Conservation (phyloP, 2,329 filamentous ascomycete species). For the Dendryphion nanum region DNA sequence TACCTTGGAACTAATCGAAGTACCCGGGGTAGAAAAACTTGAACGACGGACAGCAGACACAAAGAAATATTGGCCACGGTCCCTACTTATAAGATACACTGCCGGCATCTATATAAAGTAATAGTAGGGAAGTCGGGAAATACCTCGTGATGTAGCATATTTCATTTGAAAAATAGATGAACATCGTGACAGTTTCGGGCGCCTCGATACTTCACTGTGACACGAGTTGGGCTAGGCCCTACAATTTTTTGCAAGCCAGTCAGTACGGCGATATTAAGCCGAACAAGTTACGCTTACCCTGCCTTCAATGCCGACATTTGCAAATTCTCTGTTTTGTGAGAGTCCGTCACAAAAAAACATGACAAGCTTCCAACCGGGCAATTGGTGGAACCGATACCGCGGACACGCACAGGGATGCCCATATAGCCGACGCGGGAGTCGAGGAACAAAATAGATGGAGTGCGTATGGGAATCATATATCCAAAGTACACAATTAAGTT, state of each 20-base stretch:
- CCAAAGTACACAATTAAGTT: slow-evolving; percentile 25
- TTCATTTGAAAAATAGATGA: slow-evolving; percentile 36
- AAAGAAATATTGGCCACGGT: too few relatives aligned
- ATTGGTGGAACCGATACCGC: slow-evolving; percentile 17
- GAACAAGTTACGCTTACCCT: slow-evolving; percentile 4
- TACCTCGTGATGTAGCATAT: slow-evolving; percentile 15
- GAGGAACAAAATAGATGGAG: slow-evolving; percentile 16
- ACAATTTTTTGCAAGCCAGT: background rate
- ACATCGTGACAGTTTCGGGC: slow-evolving; percentile 12
- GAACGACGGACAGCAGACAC: too few relatives aligned
- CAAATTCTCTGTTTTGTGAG: slow-evolving; percentile 9
- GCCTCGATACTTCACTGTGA: slow-evolving; percentile 9
- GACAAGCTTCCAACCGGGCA: slow-evolving; percentile 12
- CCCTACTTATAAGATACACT: slow-evolving; percentile 21
- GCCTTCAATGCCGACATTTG: slow-evolving; percentile 2
- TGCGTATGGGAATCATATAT: slow-evolving; percentile 22
- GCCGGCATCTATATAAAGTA: background rate
- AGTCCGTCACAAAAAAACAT: slow-evolving; percentile 16
- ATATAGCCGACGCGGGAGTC: slow-evolving; percentile 18
- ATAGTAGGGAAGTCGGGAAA: slow-evolving; percentile 9
- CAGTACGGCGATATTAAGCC: slow-evolving; percentile 7
- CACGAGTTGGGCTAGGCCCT: slow-evolving; percentile 13
- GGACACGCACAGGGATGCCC: slow-evolving; percentile 11
- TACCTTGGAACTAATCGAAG: too few relatives aligned
- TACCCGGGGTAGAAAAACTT: too few relatives aligned